Conservation (phyloP, 1,139 yeast species). For the Candida sanyaensis region DNA sequence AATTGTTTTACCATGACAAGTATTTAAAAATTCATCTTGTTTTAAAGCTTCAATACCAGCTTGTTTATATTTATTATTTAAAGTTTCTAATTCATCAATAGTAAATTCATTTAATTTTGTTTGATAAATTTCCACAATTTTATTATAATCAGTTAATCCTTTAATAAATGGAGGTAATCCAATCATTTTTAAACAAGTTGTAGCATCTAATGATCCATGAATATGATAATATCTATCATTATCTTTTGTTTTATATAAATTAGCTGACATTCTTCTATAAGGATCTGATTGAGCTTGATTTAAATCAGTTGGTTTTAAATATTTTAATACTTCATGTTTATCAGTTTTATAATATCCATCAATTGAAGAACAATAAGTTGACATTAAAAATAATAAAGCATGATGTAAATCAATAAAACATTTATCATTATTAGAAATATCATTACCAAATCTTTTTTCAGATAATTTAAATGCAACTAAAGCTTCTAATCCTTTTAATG, state of each 20-base stretch:
- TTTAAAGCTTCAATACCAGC: slow-evolving; percentile 32
- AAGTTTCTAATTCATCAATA: slow-evolving; percentile 23
- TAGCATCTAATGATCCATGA: slow-evolving; percentile 34
- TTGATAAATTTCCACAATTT: slow-evolving; percentile 24
- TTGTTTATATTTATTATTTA: slow-evolving; percentile 21
- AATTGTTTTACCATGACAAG: slow-evolving; percentile 28
- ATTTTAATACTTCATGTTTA: slow-evolving; percentile 18
- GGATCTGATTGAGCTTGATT: slow-evolving; percentile 28
- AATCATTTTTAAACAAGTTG: slow-evolving; percentile 31
- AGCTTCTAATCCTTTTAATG: slow-evolving; percentile 29
- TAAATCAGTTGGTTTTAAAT: slow-evolving; percentile 26
- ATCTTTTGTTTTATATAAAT: slow-evolving; percentile 32
- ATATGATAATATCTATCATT: slow-evolving; percentile 26
- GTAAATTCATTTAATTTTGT: slow-evolving; percentile 18
- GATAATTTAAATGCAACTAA: slow-evolving; percentile 24
- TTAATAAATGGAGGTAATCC: slow-evolving; percentile 28
- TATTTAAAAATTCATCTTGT: slow-evolving; percentile 24
- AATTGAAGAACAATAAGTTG: slow-evolving; percentile 29
- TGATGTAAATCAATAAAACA: slow-evolving; percentile 25
- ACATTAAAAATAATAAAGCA: slow-evolving; percentile 26
- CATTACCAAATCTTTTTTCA: slow-evolving; percentile 20
- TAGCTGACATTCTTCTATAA: slow-evolving; percentile 33
- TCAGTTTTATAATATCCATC: slow-evolving; percentile 28
- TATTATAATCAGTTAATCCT: slow-evolving; percentile 23
- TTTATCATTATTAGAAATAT: neutral